Evolutionary conservation across 345 rosid genomes (phyloP), one percentile per base, ranked within the genome.

Genomic region (Heritiera fomes): DNA sequence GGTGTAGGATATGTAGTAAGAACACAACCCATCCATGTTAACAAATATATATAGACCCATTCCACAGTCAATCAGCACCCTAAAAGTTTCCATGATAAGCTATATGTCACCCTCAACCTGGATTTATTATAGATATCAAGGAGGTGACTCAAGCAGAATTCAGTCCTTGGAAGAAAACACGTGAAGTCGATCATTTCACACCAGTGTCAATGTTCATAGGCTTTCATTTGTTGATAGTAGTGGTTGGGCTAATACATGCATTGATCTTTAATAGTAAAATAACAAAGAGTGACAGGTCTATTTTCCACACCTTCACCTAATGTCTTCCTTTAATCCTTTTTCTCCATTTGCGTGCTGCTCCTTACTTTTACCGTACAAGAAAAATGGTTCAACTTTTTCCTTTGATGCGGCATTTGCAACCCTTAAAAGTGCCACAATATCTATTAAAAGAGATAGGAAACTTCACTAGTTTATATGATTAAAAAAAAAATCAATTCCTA

Each of bases 261-360:
- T 69, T 77, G 73, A 77, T 71, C 41, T 45, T 75, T 46, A 75
- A 53, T 77, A 46, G 78, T 62, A 65, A 47, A 65, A 76, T 64
- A 75, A 49, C 53, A 41, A n/a, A 78, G 10, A 43, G 45, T 8
- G 60, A 63, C 10, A 7, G 15, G 78, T 67, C 69, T 38, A 18
- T 8, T 50, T 82, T 80, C 82, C 69, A 73, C 72, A 34, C 55
- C 12, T 77, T 71, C 75, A 84, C 80, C 85, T 60, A 82, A 73
- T 60, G 43, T 43, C 52, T 65, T 64, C 46, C 28, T 52, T 66
- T 66, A 6, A 49, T 55, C 2, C n/a, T 20, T 62, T 50, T 76
- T 23, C 70, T 47, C n/a, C 46, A 18, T 58, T 60, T 71, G 13
- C 60, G 23, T 43, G 40, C 71, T 71, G 63, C 55, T 81, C 83